These are phyloP conservation scores for Tinospora cordifolia DNA, from an alignment of 164 flowering plant genomes.

Conservation along the genomic window DNA sequence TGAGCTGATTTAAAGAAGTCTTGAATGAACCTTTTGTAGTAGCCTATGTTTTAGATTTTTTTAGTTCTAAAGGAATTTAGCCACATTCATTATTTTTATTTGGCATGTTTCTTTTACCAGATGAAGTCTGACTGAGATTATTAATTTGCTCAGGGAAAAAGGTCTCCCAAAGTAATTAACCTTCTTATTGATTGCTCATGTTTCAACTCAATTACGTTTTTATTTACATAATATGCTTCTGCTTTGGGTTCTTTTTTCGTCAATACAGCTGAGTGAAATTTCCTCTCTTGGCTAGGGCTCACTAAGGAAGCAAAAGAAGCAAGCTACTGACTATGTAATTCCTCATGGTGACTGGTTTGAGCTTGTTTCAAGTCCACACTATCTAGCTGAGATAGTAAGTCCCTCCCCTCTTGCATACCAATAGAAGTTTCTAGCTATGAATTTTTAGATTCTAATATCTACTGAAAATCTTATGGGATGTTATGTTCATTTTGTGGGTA, in stretches of 20 bases:
- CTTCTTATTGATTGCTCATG: background rate
- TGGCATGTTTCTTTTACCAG: too few species aligned
- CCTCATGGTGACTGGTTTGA: constrained; percentile 94
- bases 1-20: too few species aligned
- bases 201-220: background rate
- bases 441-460: too few species aligned
- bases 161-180: background rate
- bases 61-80: too few species aligned
- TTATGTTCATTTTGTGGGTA: background rate
- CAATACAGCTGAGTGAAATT: background rate
- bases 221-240: background rate
- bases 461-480: too few species aligned
- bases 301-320: constrained; percentile 34
- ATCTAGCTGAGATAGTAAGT: constrained; percentile 81
- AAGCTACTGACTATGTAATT: constrained; percentile 47
- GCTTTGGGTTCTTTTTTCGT: background rate
- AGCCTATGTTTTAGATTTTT: too few species aligned
- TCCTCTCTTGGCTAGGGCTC: constrained; percentile 52
- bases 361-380: constrained; percentile 81
- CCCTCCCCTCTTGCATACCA: constrained; percentile 12
- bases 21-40: too few species aligned
- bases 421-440: too few species aligned
- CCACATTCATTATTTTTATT: too few species aligned
- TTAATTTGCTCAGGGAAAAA: too few species aligned
- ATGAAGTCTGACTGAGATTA: too few species aligned